Conservation (phyloP, 257 asterid genomes). For the Capsicum chinense region DNA sequence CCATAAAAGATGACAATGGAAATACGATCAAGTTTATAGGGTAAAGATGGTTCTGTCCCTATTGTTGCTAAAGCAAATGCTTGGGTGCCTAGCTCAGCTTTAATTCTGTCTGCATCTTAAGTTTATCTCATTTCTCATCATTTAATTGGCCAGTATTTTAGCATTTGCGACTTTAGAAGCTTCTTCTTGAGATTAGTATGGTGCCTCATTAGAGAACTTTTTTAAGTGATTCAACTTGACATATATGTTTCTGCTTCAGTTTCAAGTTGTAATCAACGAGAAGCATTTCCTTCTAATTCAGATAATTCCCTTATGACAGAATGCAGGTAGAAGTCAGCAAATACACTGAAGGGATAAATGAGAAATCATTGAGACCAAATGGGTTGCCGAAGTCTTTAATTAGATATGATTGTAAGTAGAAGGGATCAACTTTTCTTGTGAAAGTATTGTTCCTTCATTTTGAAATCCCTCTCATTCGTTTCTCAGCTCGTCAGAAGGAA, state of each 20-base stretch:
- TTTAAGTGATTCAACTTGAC: background rate
- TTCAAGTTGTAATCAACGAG: background rate
- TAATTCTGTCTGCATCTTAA: conserved; percentile 2
- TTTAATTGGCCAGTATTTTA: background rate
- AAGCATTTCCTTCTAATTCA: conserved; percentile 18
- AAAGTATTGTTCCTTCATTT: conserved; percentile 30
- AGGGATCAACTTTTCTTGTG: conserved; percentile 24
- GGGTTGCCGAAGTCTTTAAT: conserved; percentile 91
- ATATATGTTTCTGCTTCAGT: background rate
- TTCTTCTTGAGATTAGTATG: conserved; percentile 10
- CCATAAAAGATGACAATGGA: conserved; percentile 91
- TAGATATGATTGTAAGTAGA: conserved; percentile 80
- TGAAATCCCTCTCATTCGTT: conserved; percentile 36
- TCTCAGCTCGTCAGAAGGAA: conserved; percentile 94
- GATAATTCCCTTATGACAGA: conserved; percentile 49
- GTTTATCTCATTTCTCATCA: background rate
- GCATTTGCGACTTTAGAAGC: background rate
- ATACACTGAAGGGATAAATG: conserved; percentile 89
- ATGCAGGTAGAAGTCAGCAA: conserved; percentile 99
- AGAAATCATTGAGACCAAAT: conserved; percentile 84
- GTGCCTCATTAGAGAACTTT: background rate
- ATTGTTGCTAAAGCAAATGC: conserved; percentile 19
- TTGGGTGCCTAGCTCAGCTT: conserved; percentile 7
- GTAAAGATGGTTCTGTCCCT: conserved; percentile 44
- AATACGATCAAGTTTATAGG: conserved; percentile 85